phyloP scores from a whole-genome alignment of 2,329 filamentous ascomycete genomes.

The Paracorniculantispora psalliotae region DNA sequence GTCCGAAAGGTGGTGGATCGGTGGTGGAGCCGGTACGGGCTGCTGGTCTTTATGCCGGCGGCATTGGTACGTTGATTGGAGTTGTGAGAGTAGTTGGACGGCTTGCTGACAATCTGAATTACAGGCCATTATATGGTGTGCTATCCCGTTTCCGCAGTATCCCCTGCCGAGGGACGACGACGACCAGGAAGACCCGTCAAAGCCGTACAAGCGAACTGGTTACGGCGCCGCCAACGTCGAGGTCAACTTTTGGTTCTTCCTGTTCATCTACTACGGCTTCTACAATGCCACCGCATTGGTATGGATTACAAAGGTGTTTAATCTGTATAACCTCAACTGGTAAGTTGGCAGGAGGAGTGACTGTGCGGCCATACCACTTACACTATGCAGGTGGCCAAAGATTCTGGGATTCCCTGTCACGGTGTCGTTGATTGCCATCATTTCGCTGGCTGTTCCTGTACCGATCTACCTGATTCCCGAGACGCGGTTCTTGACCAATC shows the following conservation, averaged over 20 bases:
- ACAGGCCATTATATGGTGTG: constrained; percentile 60
- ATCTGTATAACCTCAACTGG: constrained; percentile 67
- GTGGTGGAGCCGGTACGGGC: constrained; percentile 60
- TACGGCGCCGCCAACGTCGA: constrained; percentile 60
- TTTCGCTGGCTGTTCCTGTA: constrained; percentile 56
- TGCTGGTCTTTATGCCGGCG: constrained; percentile 58
- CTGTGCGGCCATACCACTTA: not conserved
- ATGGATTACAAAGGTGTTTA: constrained; percentile 69
- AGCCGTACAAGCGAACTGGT: constrained; percentile 32
- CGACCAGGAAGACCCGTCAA: constrained; percentile 15
- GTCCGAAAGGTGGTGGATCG: constrained; percentile 54
- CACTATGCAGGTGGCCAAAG: constrained; percentile 49
- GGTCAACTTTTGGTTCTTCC: constrained; percentile 68
- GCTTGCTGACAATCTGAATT: not conserved
- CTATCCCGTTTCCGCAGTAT: constrained; percentile 61
- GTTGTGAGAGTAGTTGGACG: too few relatives aligned
- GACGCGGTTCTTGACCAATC: constrained; percentile 48
- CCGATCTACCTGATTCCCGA: constrained; percentile 53
- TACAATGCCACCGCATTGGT: constrained; percentile 63
- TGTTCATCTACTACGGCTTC: constrained; percentile 64
- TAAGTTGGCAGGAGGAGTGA: constrained; percentile 10
- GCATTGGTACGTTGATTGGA: constrained; percentile 43
- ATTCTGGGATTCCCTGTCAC: constrained; percentile 61
- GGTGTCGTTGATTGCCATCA: constrained; percentile 53
- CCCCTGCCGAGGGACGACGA: constrained; percentile 43